These are phyloP conservation scores for Cystofilobasidium capitatum DNA, from an alignment of 768 basidiomycete species.

Conservation along the genomic window DNA sequence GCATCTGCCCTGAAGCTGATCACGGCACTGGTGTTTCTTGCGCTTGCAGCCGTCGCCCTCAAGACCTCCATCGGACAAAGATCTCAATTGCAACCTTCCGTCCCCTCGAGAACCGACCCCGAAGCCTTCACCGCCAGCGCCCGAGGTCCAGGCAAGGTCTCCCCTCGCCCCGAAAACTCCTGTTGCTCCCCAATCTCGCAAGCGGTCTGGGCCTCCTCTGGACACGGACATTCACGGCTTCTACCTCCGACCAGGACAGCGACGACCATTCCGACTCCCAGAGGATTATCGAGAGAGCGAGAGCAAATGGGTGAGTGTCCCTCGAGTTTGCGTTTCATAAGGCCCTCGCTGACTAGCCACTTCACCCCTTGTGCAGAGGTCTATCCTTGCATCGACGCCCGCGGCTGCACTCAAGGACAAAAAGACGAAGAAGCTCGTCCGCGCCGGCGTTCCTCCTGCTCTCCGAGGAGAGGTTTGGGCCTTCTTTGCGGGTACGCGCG, in stretches of 20 bases:
- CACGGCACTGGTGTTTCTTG: no score
- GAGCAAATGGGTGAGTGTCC: slow-evolving; percentile 42
- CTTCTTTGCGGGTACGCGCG: neutral
- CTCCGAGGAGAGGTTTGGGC: slow-evolving; percentile 21
- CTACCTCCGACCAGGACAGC: slow-evolving; percentile 4
- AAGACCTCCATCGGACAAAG: no score
- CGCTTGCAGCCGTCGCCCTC: no score
- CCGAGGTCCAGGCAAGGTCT: neutral
- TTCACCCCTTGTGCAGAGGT: neutral
- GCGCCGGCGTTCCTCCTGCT: slow-evolving; percentile 7
- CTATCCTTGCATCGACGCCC: slow-evolving; percentile 9
- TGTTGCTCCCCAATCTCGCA: neutral
- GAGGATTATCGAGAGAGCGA: neutral
- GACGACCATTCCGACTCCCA: neutral
- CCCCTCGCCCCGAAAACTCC: neutral
- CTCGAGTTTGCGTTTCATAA: neutral
- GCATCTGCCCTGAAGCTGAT: no score
- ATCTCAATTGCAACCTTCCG: no score
- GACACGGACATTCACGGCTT: slow-evolving; percentile 18
- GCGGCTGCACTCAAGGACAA: slow-evolving; percentile 19
- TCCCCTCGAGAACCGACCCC: neutral
- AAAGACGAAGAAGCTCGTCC: slow-evolving; percentile 22
- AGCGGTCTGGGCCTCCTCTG: neutral
- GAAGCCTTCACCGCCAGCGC: neutral
- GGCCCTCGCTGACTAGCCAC: neutral